phyloP scores from a whole-genome alignment of 2,329 filamentous ascomycete species.

The Chaetomium sp. region DNA sequence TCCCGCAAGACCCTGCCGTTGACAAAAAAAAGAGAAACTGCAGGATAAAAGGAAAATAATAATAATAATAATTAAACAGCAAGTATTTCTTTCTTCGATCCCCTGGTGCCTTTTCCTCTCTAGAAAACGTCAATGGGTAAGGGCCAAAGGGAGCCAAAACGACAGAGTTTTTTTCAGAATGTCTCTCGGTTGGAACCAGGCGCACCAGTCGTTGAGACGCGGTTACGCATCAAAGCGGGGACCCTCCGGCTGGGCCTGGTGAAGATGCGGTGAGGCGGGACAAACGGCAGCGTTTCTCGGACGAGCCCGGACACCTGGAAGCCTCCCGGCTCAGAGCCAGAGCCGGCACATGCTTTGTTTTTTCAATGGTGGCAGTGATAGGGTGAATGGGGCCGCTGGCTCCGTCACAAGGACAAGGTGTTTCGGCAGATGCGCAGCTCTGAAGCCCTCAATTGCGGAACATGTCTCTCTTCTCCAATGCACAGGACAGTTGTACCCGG shows the following conservation, averaged over 20 bases:
- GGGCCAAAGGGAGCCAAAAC: background rate
- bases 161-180: background rate
- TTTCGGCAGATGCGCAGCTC: too few species aligned
- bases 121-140: too few species aligned
- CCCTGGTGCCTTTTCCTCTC: too few species aligned
- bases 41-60: background rate
- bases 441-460: too few species aligned
- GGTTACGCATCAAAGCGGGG: background rate
- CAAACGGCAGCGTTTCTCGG: background rate
- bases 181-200: constrained; percentile 3
- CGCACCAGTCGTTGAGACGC: constrained; percentile 3
- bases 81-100: background rate
- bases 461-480: too few species aligned
- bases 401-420: background rate
- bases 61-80: background rate
- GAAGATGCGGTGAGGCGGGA: constrained; percentile 6
- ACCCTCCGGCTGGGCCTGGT: background rate
- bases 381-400: background rate
- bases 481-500: too few species aligned
- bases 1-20: too few species aligned
- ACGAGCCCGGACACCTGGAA: background rate
- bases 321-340: background rate
- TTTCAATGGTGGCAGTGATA: too few species aligned
- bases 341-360: background rate
- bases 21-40: too few species aligned